Evolutionary conservation across 2,329 filamentous ascomycete species (phyloP).

Genomic region (Pseudopithomyces chartarum): DNA sequence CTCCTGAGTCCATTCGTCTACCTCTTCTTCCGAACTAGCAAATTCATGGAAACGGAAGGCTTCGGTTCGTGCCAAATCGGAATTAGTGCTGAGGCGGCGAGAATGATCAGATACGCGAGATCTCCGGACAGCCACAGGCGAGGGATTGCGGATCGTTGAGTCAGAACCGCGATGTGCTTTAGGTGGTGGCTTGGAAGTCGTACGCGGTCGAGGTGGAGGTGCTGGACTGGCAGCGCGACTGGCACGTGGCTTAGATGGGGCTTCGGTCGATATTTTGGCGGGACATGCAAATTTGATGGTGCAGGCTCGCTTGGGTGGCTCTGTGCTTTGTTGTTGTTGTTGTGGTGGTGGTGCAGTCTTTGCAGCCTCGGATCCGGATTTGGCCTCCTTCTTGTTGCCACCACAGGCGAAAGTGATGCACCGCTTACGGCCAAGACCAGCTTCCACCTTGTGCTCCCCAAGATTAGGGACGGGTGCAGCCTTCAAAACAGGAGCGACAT

Average conservation of each 20-base stretch:
- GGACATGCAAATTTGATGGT: constrained; percentile 77
- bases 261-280: constrained; percentile 52
- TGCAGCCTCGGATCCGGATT: constrained; percentile 34
- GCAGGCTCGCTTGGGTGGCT: constrained; percentile 60
- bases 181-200: constrained; percentile 35
- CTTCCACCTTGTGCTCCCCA: constrained; percentile 65
- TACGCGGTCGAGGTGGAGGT: constrained; percentile 36
- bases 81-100: constrained; percentile 43
- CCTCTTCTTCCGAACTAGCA: constrained; percentile 79
- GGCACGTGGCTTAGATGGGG: constrained; percentile 41
- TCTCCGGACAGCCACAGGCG: constrained; percentile 51
- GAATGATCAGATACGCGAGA: constrained; percentile 34
- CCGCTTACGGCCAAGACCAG: constrained; percentile 74
- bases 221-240: constrained; percentile 52
- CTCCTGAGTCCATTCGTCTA: constrained; percentile 91
- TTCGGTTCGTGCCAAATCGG: constrained; percentile 57
- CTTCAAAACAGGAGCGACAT: constrained; percentile 32
- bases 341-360: constrained; percentile 24
- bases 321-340: constrained; percentile 25
- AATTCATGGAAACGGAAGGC: constrained; percentile 84
- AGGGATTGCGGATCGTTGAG: constrained; percentile 55
- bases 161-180: constrained; percentile 55
- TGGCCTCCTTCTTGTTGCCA: constrained; percentile 51
- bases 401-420: constrained; percentile 93
- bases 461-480: constrained; percentile 21